Conservation (phyloP, 345 rosid genomes). For the Eucalyptus lansdowneana region DNA sequence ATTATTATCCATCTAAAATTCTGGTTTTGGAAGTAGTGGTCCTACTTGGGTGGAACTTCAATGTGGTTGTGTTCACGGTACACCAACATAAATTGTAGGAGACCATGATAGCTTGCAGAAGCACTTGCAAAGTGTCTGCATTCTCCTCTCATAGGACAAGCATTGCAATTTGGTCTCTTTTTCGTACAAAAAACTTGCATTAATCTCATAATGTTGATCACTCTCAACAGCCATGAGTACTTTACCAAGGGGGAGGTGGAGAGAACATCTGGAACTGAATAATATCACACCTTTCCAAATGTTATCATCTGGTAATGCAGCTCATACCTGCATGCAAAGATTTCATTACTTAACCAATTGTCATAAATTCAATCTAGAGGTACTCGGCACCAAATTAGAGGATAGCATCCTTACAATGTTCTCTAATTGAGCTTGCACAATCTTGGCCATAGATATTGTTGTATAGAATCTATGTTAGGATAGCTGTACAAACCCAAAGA, state of each 20-base stretch:
- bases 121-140: slow-evolving; percentile 98
- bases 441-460: slow-evolving; percentile 91
- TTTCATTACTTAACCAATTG: not conserved
- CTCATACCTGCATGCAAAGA: slow-evolving; percentile 52
- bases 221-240: not conserved
- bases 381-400: not conserved
- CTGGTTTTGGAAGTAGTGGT: not conserved
- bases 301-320: slow-evolving; percentile 94
- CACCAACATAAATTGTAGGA: not conserved
- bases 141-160: slow-evolving; percentile 97
- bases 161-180: slow-evolving; percentile 83
- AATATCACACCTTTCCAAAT: slow-evolving; percentile 72
- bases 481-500: slow-evolving; percentile 28
- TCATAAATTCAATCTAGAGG: not conserved
- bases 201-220: not conserved
- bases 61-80: not conserved
- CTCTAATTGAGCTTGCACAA: slow-evolving; percentile 87
- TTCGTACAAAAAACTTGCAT: slow-evolving; percentile 90
- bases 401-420: slow-evolving; percentile 47
- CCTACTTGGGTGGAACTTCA: not conserved
- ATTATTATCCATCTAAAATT: not conserved
- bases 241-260: not conserved
- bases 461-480: slow-evolving; percentile 80
- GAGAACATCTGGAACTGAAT: not conserved
- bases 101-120: slow-evolving; percentile 63